A percentile compares a stretch with the other conserved stretches of the same genome.
phyloP scores from a whole-genome alignment of 306 rosid genomes.

The Cicer pinnatifidum region DNA sequence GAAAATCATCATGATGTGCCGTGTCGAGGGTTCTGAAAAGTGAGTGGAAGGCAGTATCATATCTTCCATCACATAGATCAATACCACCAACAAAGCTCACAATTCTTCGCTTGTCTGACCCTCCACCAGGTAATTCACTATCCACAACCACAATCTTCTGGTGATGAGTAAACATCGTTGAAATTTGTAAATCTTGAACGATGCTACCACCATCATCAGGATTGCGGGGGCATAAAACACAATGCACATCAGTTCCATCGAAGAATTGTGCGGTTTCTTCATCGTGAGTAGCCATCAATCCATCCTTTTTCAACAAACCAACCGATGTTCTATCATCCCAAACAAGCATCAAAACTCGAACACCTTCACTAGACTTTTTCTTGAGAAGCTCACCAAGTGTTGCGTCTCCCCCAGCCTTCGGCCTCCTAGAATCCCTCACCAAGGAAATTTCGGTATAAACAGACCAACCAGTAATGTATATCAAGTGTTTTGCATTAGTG shows the following conservation, averaged over 20 bases:
- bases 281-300: conserved; percentile 79
- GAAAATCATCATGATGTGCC: conserved; percentile 74
- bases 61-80: conserved; percentile 83
- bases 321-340: conserved; percentile 87
- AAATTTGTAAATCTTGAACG: conserved; percentile 63
- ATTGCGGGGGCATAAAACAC: conserved; percentile 76
- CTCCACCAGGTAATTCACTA: conserved; percentile 56
- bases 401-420: conserved; percentile 66
- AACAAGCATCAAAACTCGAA: conserved; percentile 70
- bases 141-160: conserved; percentile 83
- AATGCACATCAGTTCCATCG: conserved; percentile 61
- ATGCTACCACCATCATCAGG: conserved; percentile 78
- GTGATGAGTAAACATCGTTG: conserved; percentile 84
- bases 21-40: conserved; percentile 75
- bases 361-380: conserved; percentile 74
- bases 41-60: conserved; percentile 72
- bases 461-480: conserved; percentile 83
- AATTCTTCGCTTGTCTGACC: conserved; percentile 60
- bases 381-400: conserved; percentile 70
- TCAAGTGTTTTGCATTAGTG: conserved; percentile 63
- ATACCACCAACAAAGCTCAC: conserved; percentile 80
- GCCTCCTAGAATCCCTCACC: conserved; percentile 76
- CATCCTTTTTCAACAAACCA: conserved; percentile 68
- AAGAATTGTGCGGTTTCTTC: conserved; percentile 65
- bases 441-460: conserved; percentile 75